These are phyloP conservation scores for Wallacemonas sp. DNA, from an alignment of 208 protist species.

Conservation along the genomic window DNA sequence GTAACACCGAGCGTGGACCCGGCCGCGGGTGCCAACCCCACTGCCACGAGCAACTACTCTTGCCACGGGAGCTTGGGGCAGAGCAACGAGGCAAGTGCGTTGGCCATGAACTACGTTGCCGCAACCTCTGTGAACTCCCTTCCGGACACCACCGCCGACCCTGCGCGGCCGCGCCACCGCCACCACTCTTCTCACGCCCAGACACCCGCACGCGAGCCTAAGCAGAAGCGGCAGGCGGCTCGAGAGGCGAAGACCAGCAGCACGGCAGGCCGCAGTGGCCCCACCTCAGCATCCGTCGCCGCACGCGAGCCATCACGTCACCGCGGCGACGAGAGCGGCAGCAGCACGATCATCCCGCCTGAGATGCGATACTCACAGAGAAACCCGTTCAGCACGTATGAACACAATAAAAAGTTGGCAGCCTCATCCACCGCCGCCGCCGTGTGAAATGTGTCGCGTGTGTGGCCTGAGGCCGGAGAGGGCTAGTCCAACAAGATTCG, in stretches of 20 bases:
- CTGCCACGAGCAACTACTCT: too few relatives aligned
- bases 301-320: not conserved
- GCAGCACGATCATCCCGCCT: not conserved
- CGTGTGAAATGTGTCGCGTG: not conserved
- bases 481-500: too few relatives aligned
- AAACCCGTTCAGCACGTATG: constrained; percentile 48
- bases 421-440: not conserved
- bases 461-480: too few relatives aligned
- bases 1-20: not conserved
- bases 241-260: not conserved
- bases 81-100: not conserved
- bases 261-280: not conserved
- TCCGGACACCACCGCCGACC: not conserved
- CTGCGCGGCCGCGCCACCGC: not conserved
- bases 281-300: not conserved
- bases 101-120: constrained; percentile 6
- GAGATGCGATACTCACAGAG: constrained; percentile 29
- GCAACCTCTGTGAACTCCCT: not conserved
- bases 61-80: not conserved
- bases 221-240: not conserved
- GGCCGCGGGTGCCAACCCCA: too few relatives aligned
- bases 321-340: not conserved
- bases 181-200: not conserved
- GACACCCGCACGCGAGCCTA: not conserved
- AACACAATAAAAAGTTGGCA: constrained; percentile 39